Percentiles rank a stretch among this genome's conserved stretches.
These are phyloP conservation scores for Letharia columbiana DNA, from an alignment of 495 filamentous ascomycete genomes.

Conservation along the genomic window DNA sequence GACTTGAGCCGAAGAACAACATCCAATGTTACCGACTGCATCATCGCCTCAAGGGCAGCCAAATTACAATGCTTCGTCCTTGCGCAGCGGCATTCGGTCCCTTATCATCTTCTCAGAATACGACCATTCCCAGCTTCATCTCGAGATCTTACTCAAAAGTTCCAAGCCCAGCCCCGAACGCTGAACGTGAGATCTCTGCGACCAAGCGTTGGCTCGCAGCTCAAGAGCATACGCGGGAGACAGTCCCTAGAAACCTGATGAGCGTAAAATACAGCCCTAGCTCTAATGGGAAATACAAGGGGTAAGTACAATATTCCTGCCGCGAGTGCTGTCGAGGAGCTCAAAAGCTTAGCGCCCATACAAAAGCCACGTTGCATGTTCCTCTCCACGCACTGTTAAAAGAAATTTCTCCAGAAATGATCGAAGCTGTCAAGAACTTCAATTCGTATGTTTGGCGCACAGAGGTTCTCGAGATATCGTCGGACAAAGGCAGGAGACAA, in stretches of 20 bases:
- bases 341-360: neutral
- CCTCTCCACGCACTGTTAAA: neutral
- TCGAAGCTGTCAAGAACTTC: neutral
- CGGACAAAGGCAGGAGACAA: neutral
- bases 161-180: neutral
- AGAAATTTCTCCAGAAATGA: neutral
- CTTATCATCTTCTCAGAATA: neutral
- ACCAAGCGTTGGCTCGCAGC: conserved; percentile 1
- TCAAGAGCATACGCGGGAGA: neutral
- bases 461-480: neutral
- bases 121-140: neutral
- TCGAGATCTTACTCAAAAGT: neutral
- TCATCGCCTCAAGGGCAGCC: neutral
- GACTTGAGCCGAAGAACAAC: neutral
- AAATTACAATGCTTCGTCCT: neutral
- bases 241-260: neutral
- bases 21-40: neutral
- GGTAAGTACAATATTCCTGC: neutral
- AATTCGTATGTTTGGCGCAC: neutral
- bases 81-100: neutral
- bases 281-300: neutral
- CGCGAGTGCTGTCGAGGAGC: neutral
- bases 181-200: neutral
- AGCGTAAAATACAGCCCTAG: neutral
- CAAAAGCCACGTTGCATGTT: neutral